These are phyloP conservation scores for Hortaea sp. DNA, from an alignment of 2,329 filamentous ascomycete genomes.

Conservation along the genomic window DNA sequence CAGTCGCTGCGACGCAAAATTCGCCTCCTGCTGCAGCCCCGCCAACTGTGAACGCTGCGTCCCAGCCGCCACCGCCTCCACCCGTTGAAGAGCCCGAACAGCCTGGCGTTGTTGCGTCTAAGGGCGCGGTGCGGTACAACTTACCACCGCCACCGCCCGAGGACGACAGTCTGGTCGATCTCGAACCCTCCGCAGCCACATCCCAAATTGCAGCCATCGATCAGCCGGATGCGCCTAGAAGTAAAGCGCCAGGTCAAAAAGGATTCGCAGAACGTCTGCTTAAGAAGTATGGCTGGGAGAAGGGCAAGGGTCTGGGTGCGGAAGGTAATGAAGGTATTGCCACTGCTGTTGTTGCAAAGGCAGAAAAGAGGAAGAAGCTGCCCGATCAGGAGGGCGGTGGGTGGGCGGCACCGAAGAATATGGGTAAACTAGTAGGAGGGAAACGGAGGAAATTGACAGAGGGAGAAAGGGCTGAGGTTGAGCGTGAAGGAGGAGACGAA, in stretches of 20 bases:
- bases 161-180: conserved; percentile 33
- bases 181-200: not conserved
- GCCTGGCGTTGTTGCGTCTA: conserved; percentile 56
- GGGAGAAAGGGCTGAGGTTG: not conserved
- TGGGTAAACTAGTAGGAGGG: conserved; percentile 73
- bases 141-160: conserved; percentile 38
- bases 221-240: conserved; percentile 17
- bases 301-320: conserved; percentile 79
- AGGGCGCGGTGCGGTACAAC: conserved; percentile 66
- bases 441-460: conserved; percentile 40
- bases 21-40: conserved; percentile 1
- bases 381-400: conserved; percentile 71
- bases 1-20: not conserved
- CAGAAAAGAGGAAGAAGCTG: conserved; percentile 76
- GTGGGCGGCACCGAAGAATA: conserved; percentile 56
- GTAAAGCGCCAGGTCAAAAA: conserved; percentile 61
- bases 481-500: conserved; percentile 25
- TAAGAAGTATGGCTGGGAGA: conserved; percentile 87
- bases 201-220: conserved; percentile 28
- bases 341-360: conserved; percentile 69
- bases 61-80: conserved; percentile 4
- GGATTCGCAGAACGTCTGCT: conserved; percentile 83
- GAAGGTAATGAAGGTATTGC: conserved; percentile 65
- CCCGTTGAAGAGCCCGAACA: conserved; percentile 6
- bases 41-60: not conserved